Conservation (phyloP, 2,329 filamentous ascomycete genomes). For the Zarea fungicola region DNA sequence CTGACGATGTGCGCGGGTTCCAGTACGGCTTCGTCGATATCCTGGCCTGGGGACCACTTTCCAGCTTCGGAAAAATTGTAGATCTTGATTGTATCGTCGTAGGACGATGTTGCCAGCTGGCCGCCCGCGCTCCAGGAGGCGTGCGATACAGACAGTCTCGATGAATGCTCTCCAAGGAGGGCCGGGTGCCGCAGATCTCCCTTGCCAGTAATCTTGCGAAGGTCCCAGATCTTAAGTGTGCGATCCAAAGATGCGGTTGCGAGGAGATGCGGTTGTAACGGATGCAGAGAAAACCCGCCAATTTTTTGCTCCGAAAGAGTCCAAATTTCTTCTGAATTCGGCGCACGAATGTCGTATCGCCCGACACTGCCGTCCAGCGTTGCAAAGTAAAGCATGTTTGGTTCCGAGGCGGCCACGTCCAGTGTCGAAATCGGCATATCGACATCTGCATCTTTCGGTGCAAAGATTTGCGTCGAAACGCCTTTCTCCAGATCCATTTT, state of each 20-base stretch:
- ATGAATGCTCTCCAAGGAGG: conserved; percentile 75
- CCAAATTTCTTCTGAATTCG: conserved; percentile 59
- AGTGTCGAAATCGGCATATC: conserved; percentile 81
- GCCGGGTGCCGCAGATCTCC: conserved; percentile 56
- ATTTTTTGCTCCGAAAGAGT: conserved; percentile 87
- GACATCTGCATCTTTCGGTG: conserved; percentile 60
- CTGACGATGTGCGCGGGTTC: conserved; percentile 62
- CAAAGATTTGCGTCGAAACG: conserved; percentile 75
- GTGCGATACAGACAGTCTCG: conserved; percentile 81
- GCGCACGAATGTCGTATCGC: conserved; percentile 68
- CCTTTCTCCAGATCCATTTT: conserved; percentile 79
- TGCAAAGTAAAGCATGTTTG: conserved; percentile 77
- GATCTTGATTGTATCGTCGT: conserved; percentile 93
- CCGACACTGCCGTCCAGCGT: conserved; percentile 79
- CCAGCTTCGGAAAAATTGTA: conserved; percentile 66
- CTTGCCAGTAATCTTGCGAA: conserved; percentile 69
- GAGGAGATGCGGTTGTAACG: conserved; percentile 71
- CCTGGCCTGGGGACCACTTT: conserved; percentile 54
- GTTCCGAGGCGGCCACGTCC: conserved; percentile 67
- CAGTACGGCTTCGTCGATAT: conserved; percentile 58
- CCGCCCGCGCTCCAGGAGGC: conserved; percentile 84
- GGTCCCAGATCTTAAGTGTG: conserved; percentile 86
- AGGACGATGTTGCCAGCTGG: conserved; percentile 84
- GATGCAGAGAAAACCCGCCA: conserved; percentile 84
- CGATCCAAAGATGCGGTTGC: conserved; percentile 88